phyloP scores from a whole-genome alignment of 176 grass and related monocot genomes.

The Phoenix roebelenii region DNA sequence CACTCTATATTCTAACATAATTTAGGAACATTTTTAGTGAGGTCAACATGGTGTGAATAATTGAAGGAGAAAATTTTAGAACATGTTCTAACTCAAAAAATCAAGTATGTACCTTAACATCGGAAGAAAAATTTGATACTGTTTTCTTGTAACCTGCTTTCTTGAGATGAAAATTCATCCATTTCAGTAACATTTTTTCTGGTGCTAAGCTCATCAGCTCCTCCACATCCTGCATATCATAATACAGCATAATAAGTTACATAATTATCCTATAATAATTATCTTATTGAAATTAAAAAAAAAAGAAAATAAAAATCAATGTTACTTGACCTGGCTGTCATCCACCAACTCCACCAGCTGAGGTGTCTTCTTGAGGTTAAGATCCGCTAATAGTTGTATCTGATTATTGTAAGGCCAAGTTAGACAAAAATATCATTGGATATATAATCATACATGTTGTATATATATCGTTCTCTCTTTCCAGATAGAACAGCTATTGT shows the following conservation, averaged over 20 bases:
- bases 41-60: too few relatives aligned
- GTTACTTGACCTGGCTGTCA: conserved; percentile 56
- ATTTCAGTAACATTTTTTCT: conserved; percentile 89
- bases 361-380: conserved; percentile 95
- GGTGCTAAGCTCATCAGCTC: conserved; percentile 79
- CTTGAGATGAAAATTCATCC: conserved; percentile 99
- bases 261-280: too few relatives aligned
- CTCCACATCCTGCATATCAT: conserved; percentile 81
- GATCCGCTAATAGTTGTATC: conserved; percentile 98
- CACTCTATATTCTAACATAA: too few relatives aligned
- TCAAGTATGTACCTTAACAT: conserved; percentile 63
- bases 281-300: conserved; percentile 1
- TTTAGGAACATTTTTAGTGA: too few relatives aligned
- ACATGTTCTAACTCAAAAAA: too few relatives aligned
- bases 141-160: conserved; percentile 99
- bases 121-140: conserved; percentile 93
- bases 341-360: conserved; percentile 90
- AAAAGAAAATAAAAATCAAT: neutral
- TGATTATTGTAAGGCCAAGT: conserved; percentile 19
- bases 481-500: too few relatives aligned
- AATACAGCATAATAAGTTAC: neutral
- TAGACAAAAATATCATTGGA: too few relatives aligned
- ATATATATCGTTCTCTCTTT: too few relatives aligned
- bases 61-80: too few relatives aligned
- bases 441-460: too few relatives aligned